Conservation (phyloP, 345 rosid species). For the Eucalyptus tenuipes region DNA sequence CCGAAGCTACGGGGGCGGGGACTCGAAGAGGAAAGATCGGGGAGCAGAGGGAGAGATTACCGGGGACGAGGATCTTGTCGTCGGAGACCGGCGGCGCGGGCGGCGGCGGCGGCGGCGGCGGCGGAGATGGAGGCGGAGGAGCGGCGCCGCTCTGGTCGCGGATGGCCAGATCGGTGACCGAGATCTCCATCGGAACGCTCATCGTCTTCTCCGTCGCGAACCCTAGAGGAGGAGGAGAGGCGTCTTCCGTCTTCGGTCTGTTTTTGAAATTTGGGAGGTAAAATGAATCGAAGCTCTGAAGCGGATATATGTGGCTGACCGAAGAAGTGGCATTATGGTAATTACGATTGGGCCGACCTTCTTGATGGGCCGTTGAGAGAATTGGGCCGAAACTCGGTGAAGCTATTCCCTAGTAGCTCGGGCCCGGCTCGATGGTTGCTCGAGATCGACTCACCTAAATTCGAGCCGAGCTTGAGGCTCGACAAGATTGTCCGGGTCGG, state of each 20-base stretch:
- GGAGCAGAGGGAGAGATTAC: conserved; percentile 1
- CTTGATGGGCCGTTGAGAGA: not conserved
- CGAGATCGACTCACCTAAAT: not conserved
- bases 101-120: conserved; percentile 1
- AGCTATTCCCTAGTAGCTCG: not conserved
- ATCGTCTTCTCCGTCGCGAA: conserved; percentile 5
- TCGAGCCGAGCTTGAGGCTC: not conserved
- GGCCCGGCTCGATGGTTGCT: not conserved
- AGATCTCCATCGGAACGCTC: conserved; percentile 65
- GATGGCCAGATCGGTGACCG: conserved; percentile 6
- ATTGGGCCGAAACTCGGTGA: not conserved
- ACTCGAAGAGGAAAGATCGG: not conserved
- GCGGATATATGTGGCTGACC: not conserved
- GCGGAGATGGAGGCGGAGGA: conserved; percentile 10
- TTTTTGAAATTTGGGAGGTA: not conserved
- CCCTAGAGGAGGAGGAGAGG: not conserved
- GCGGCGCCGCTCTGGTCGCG: conserved; percentile 15
- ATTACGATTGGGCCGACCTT: not conserved
- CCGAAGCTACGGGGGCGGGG: not conserved
- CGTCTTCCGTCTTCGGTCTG: not conserved
- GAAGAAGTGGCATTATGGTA: not conserved
- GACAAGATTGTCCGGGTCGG: too few species aligned
- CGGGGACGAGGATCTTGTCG: conserved; percentile 58
- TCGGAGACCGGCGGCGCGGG: not conserved
- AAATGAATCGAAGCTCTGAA: not conserved